These are phyloP conservation scores for Yarrowia bubula DNA, from an alignment of 805 yeast genomes.

Conservation along the genomic window DNA sequence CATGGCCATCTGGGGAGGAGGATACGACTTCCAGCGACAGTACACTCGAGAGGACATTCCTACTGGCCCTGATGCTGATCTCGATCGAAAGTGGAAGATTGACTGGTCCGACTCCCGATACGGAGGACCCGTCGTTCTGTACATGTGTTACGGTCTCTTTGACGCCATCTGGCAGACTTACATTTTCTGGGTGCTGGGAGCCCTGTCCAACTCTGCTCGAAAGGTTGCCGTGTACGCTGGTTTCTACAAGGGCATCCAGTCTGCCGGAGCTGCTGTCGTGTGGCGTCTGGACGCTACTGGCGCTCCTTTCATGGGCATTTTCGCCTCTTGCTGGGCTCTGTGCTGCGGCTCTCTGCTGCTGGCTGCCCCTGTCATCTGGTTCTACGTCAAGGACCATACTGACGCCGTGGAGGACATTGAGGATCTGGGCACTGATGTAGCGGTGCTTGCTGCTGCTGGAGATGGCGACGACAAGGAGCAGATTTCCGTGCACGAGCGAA, in stretches of 20 bases:
- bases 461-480: neutral
- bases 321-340: conserved; percentile 54
- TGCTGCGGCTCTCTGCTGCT: conserved; percentile 48
- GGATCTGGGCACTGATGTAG: neutral
- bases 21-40: conserved; percentile 36
- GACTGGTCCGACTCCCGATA: conserved; percentile 50
- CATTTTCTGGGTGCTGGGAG: conserved; percentile 58
- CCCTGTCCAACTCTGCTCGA: conserved; percentile 56
- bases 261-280: conserved; percentile 61
- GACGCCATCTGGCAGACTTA: conserved; percentile 62
- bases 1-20: conserved; percentile 46
- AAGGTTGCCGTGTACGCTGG: conserved; percentile 58
- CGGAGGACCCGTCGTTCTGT: conserved; percentile 60
- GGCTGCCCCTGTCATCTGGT: conserved; percentile 49
- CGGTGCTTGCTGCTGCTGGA: neutral
- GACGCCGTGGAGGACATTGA: conserved; percentile 33
- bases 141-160: conserved; percentile 58
- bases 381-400: conserved; percentile 48
- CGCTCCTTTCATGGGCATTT: conserved; percentile 43
- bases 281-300: conserved; percentile 55
- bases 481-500: neutral
- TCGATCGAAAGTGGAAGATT: conserved; percentile 34
- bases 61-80: conserved; percentile 3
- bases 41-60: conserved; percentile 24
- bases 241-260: conserved; percentile 61